Evolutionary conservation across 768 basidiomycete genomes (phyloP), one percentile per base, ranked within the genome.

Genomic region (Naematelia aurantialba): DNA sequence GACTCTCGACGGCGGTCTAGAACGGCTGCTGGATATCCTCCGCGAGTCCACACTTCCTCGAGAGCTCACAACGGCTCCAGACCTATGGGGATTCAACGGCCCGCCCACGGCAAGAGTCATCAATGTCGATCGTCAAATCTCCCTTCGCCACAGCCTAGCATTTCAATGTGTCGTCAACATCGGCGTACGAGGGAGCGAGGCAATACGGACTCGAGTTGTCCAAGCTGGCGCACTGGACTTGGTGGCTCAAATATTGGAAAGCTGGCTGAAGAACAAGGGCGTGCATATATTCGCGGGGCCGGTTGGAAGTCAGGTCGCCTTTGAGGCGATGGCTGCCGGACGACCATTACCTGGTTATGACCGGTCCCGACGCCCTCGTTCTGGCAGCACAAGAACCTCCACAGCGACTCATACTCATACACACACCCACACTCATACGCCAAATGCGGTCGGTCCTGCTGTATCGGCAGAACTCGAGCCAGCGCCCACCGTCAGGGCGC

Each of bases 91-190:
- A 31, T 58, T 78, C 12, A 69, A 69, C 47, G 69, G 73, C 21
- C 73, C 77, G n/a, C 64, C 70, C 3, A 75, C 77, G 12, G 74
- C 77, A 5, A 67, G 75, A 17, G 66, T 77, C 21, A 73, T 78
- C 56, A 62, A 68, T 2, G 61, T 67, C 25, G 72, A 76, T 25
- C 72, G 72, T 24, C 67, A 70, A 29, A 66, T 73, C 44, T 65
- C 70, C 19, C 66, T 76, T 12, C 63, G 73, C 39, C 75, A 96
- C 73, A 87, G 87, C 0, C 84, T 97, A 58, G 94, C 94, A 1
- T 93, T 99, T 73, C 92, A 97, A 73, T 96, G 91, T 70, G 86
- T 98, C 46, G 92, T 93, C 62, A 98, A 99, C 76, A 91, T 97
- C 69, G 94, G 94, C 34, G 93, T 98, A 0, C 81, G 94, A 27